phyloP scores from a whole-genome alignment of 2,329 filamentous ascomycete species.

The Cordyceps cicadae region DNA sequence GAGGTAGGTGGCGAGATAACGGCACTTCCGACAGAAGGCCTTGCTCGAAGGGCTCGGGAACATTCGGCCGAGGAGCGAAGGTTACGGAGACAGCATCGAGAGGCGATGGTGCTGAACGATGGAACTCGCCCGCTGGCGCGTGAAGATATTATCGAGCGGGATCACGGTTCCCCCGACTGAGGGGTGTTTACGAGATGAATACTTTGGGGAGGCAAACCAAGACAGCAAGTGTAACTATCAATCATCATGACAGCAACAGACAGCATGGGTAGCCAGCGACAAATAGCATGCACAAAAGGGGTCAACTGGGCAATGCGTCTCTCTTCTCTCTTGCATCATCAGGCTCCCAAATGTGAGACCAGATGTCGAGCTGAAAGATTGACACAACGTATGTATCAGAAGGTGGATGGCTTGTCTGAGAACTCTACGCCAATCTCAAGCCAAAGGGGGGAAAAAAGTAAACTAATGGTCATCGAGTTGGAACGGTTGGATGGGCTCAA shows the following conservation, averaged over 20 bases:
- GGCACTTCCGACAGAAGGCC: conserved; percentile 20
- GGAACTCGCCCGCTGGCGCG: conserved; percentile 66
- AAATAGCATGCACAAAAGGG: background rate
- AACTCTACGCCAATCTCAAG: too few species aligned
- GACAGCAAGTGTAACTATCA: background rate
- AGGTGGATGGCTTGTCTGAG: too few species aligned
- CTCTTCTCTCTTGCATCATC: background rate
- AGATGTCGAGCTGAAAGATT: background rate
- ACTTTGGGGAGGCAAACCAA: background rate
- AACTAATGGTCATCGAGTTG: too few species aligned
- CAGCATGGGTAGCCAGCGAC: background rate
- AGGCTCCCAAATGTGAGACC: background rate
- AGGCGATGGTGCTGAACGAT: conserved; percentile 87
- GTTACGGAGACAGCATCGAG: conserved; percentile 65
- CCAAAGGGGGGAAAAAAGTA: too few species aligned
- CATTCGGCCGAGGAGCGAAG: conserved; percentile 61
- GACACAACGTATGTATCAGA: too few species aligned
- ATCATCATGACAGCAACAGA: background rate
- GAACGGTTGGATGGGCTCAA: too few species aligned
- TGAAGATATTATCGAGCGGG: conserved; percentile 70
- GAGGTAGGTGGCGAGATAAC: conserved; percentile 23
- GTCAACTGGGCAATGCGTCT: too few species aligned
- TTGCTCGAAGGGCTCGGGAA: conserved; percentile 31
- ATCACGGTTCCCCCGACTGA: conserved; percentile 33
- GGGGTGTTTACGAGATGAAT: background rate